Evolutionary conservation across 768 basidiomycete genomes (phyloP).

Genomic region (Coprinopsis sp.): DNA sequence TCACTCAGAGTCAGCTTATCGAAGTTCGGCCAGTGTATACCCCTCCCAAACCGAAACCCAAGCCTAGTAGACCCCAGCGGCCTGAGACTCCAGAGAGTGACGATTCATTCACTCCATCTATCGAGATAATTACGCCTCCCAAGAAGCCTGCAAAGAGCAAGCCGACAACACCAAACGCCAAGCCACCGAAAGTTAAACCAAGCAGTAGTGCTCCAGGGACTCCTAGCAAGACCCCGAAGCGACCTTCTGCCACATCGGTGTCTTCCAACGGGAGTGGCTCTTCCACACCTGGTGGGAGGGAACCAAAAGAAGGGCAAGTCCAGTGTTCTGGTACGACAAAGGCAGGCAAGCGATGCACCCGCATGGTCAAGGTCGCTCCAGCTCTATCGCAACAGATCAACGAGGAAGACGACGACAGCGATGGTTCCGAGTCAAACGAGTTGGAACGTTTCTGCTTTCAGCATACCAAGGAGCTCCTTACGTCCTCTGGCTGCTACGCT

Average conservation of each 20-base stretch:
- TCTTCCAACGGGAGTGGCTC: constrained; percentile 20
- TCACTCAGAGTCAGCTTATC: not conserved
- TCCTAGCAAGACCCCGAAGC: not conserved
- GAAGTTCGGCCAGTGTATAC: constrained; percentile 8
- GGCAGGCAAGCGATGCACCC: constrained; percentile 55
- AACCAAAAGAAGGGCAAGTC: constrained; percentile 17
- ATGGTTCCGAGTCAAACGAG: constrained; percentile 22
- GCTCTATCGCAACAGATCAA: constrained; percentile 17
- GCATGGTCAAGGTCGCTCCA: constrained; percentile 46
- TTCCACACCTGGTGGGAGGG: constrained; percentile 15
- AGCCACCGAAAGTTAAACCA: no score
- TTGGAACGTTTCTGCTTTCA: constrained; percentile 53
- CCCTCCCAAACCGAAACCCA: constrained; percentile 10
- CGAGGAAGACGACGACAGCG: constrained; percentile 30
- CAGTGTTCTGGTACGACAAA: constrained; percentile 69
- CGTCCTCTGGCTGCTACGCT: constrained; percentile 54
- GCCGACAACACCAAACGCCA: no score
- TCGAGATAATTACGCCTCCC: no score
- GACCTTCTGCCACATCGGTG: constrained; percentile 12
- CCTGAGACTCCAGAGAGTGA: constrained; percentile 6
- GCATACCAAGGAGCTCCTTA: constrained; percentile 53
- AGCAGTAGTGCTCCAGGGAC: not conserved
- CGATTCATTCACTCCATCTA: not conserved
- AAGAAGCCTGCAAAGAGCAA: not conserved
- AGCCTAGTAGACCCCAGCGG: constrained; percentile 3